These are phyloP conservation scores for Pythium plurisporium DNA, from an alignment of 352 stramenopile species.

Conservation along the genomic window DNA sequence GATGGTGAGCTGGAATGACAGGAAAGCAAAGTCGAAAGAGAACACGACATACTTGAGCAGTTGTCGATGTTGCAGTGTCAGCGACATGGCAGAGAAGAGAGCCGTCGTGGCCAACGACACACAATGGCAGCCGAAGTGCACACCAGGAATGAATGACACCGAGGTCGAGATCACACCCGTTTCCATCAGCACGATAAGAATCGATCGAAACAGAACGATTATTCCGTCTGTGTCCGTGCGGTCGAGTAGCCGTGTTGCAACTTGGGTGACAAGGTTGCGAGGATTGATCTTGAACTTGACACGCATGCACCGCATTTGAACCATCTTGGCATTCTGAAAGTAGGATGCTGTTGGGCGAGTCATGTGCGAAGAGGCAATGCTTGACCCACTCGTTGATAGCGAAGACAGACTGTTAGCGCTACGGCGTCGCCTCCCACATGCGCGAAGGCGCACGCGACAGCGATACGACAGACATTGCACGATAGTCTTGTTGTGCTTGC, in stretches of 20 bases:
- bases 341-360: conserved; percentile 11
- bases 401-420: conserved; percentile 10
- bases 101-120: conserved; percentile 7
- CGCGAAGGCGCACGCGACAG: conserved; percentile 19
- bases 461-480: conserved; percentile 31
- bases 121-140: background rate
- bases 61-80: conserved; percentile 20
- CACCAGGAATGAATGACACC: background rate
- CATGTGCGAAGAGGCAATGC: conserved; percentile 5
- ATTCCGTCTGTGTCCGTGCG: background rate
- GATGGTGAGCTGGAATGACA: conserved; percentile 32
- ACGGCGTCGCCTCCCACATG: background rate
- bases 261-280: conserved; percentile 1
- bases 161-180: conserved; percentile 5
- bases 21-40: conserved; percentile 39
- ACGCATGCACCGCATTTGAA: conserved; percentile 21
- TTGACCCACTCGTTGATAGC: background rate
- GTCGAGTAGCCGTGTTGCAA: conserved; percentile 1
- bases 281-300: conserved; percentile 16
- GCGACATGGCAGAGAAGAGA: conserved; percentile 11
- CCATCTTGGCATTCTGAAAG: conserved; percentile 20
- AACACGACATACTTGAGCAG: conserved; percentile 26
- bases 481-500: conserved; percentile 12
- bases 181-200: conserved; percentile 7
- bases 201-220: background rate